Base-by-base conservation (phyloP, 2,329 filamentous ascomycete genomes). In the Exophiala dermatitidis region DNA sequence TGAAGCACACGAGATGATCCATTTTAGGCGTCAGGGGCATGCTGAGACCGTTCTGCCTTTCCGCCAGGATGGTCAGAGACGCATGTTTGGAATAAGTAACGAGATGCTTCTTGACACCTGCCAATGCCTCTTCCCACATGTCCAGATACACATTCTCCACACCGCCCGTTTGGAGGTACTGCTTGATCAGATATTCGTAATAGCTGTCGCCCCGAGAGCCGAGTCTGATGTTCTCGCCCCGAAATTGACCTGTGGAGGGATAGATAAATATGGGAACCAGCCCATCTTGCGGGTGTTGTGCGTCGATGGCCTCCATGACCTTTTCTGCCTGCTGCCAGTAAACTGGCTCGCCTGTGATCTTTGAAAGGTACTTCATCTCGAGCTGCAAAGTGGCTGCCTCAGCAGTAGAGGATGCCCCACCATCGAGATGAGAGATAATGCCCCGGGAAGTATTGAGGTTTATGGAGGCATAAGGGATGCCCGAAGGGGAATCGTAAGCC, bases 101-200 rank as follows among this genome's bases (percentile, higher is more conserved):
- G 31, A 98, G 80, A 67, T 98, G 85, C 71, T 95, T 95, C 64
- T 91, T 89, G 52, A 97, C 84, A 46, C 91, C 93, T 10, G 75
- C 76, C 43, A 98, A 75, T 9, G 89, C 79, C 67, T 98, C 86
- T 37, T 91, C 79, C 90, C 94, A 98, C 83, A 98, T 88, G 9
- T 93, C 87, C 60, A 84, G 77, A 70, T 98, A 98, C 10, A 97
- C 73, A 0, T 83, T 77, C 68, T 98, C 91, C 65, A 90, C 78
- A 67, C 86, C 83, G 52, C 87, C 88, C 8, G 93, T 98, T 70
- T 98, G 93, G 19, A 96, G 77, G 67, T 95, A 97, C 69, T 98
- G 93, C 74, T 98, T 98, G 75, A 97, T 94, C 47, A 98, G 81
- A 69, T 98, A 98, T 72, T 98, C 89, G 72, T 98, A 98, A 72